A percentile compares a stretch with the other conserved stretches of the same genome.
Evolutionary conservation across 2,329 filamentous ascomycete genomes (phyloP).

Genomic region (Penicillium corylophilum): DNA sequence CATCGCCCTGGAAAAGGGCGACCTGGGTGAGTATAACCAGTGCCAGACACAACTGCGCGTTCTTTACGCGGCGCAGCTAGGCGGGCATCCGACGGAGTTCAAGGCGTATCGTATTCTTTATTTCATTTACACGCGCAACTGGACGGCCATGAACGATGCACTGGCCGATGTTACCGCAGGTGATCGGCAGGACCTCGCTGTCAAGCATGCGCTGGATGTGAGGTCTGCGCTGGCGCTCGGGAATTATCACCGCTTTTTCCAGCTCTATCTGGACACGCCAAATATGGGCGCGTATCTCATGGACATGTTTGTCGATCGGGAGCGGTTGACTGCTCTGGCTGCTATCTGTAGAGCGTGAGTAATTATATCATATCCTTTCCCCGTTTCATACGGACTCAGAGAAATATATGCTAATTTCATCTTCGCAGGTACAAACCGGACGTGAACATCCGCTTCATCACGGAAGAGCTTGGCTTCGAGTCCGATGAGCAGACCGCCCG

Average conservation of each 20-base stretch:
- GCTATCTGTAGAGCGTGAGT: constrained; percentile 93
- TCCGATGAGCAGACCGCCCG: constrained; percentile 85
- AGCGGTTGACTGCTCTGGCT: constrained; percentile 85
- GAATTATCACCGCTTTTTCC: constrained; percentile 98
- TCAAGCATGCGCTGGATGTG: constrained; percentile 89
- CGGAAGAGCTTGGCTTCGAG: constrained; percentile 94
- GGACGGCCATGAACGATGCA: constrained; percentile 95
- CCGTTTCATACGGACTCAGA: neutral
- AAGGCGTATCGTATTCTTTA: constrained; percentile 99
- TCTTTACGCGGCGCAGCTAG: constrained; percentile 81
- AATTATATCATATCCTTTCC: too few relatives aligned
- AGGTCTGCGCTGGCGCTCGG: constrained; percentile 88
- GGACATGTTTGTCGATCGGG: constrained; percentile 97
- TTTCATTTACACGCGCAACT: constrained; percentile 98
- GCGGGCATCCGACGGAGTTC: constrained; percentile 91
- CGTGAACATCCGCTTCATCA: constrained; percentile 85
- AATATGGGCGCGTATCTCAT: constrained; percentile 98
- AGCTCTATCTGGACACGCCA: constrained; percentile 87
- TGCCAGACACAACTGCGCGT: constrained; percentile 97
- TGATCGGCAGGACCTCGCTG: constrained; percentile 82
- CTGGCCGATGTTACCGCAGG: constrained; percentile 97
- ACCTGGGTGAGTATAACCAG: constrained; percentile 99
- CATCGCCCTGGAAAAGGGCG: constrained; percentile 95
- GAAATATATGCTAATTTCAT: neutral
- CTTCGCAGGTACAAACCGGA: constrained; percentile 87